Evolutionary conservation across 495 filamentous ascomycete species (phyloP), one percentile per base, ranked within the genome.

Genomic region (Hypomontagnella monticulosa): DNA sequence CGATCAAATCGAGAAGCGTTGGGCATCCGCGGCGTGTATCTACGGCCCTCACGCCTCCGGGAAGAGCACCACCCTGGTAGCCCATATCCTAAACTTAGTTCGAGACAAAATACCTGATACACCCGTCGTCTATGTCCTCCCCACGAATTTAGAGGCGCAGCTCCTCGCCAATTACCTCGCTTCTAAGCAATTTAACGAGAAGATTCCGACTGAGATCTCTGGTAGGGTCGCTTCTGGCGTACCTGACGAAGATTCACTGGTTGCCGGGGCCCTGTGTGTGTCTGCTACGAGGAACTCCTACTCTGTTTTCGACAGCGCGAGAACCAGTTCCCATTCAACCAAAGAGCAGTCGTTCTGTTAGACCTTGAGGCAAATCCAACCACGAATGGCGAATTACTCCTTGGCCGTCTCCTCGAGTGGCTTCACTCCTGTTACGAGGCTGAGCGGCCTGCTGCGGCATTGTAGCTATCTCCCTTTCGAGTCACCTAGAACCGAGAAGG

Each of bases 41-140:
- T n/a, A 49, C 15, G 46, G 46, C 0, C 46, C 46, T 2, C 46
- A 49, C 10, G 46, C 46, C 2, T 15, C 46, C 9, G 46, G 46
- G 10, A 49, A 49, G 23, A 49, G 46, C n/a, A 49, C 46, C n/a
- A 34, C 46, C n/a, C 16, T 49, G 46, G 46, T 49, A n/a, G 46
- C 27, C 23, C 30, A 49, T 9, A 49, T 49, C 30, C 12, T 49
- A 16, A 12, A 33, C 1, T 4, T 1, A 12, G 23, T 49, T 3
- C 23, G n/a, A 14, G 30, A 23, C 4, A 49, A 33, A 7, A 4
- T 49, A 4, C 23, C 46, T 12, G 46, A 15, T 16, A 9, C 46
- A 19, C 15, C 23, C 1, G n/a, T 49, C 7, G 23, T 49, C 5
- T 49, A 49, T 9, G 5, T 49, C 23, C n/a, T 49, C 7, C 46